Evolutionary conservation across 179 eudicot species (phyloP), one percentile per base, ranked within the genome.

Genomic region (Beta macrorhiza): DNA sequence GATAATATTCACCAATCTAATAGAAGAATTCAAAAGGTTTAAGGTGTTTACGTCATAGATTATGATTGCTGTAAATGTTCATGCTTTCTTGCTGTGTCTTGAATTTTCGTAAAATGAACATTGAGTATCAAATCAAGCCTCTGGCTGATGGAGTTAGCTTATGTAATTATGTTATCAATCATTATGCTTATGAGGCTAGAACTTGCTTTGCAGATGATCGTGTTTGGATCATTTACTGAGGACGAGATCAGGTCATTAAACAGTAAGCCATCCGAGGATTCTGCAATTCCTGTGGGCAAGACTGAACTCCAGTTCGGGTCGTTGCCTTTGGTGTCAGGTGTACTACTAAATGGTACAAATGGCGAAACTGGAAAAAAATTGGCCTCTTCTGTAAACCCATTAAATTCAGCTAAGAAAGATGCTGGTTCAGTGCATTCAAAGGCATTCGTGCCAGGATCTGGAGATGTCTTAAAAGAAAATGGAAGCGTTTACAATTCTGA

Each of bases 181-280:
- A 16, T 19, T 56, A 5, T 75, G 65, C 67, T 75, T 75, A 75
- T 58, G 19, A 14, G 67, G 78, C 22, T 32, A 14, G 16, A n/a
- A n/a, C 12, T 58, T 65, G 25, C 51, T 64, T 17, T 82, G 82
- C 85, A 96, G 99, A 80, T 94, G 52, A 80, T 96, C 37, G 47
- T 96, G 37, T 96, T 96, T 90, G 99, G 99, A 72, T 92, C 99
- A 10, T 94, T 96, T 85, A 89, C 99, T 16, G 97, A 94, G 82
- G 99, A 92, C 56, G 99, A 96, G 87, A 82, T 89, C 68, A 90
- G 74, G 80, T 88, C 93, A 17, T 87, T 82, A 82, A 81, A 86
- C 57, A 86, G 67, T 15, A 90, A 86, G 84, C 82, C 90, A n/a
- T 79, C 90, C 72, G 85, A 62, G 78, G 82, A 75, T 78, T 49